Evolutionary conservation across 371 early-diverging fungal species (phyloP), one percentile per base, ranked within the genome.

Genomic region (Batkoa obscura): DNA sequence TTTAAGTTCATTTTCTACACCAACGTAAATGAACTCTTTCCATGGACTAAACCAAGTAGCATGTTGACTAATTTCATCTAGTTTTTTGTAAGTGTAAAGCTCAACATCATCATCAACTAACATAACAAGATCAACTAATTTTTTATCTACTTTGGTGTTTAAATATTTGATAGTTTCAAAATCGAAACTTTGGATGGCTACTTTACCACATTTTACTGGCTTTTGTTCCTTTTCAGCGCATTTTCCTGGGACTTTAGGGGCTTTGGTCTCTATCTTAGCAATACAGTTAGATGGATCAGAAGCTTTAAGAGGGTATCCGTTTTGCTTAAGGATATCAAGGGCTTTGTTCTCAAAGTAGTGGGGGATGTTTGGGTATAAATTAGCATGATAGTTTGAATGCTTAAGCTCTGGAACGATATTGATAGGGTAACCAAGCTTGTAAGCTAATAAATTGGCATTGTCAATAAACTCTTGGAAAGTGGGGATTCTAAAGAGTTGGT

Each of bases 401-500:
- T 71, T 71, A 30, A 71, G 56, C 60, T 71, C 72, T 0, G 71
- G 68, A 9, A 68, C 63, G 12, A 71, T 65, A 5, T 66, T 67
- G 33, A 70, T 70, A 5, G 68, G 58, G 0, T 61, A 43, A 30
- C 61, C 63, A 15, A 71, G 51, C 23, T 47, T 50, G n/a, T 50
- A 38, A 8, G 65, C 55, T 10, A 64, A 32, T 15, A 61, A 52
- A 55, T 64, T 60, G 32, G 68, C 53, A 9, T 55, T 36, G 50
- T 63, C 62, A 46, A 71, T 47, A 46, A 64, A 71, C 57, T 71
- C 66, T 33, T 64, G 69, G 34, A 71, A 68, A 0, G 70, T 68
- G 49, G 62, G 60, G 2, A 70, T 43, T 13, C 23, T 55, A 43
- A 71, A 71, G 13, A 59, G 10, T 1, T 61, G 59, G 61, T 71